Base-by-base conservation (phyloP, 129 eudicot genomes). In the Flaveria linearis region DNA sequence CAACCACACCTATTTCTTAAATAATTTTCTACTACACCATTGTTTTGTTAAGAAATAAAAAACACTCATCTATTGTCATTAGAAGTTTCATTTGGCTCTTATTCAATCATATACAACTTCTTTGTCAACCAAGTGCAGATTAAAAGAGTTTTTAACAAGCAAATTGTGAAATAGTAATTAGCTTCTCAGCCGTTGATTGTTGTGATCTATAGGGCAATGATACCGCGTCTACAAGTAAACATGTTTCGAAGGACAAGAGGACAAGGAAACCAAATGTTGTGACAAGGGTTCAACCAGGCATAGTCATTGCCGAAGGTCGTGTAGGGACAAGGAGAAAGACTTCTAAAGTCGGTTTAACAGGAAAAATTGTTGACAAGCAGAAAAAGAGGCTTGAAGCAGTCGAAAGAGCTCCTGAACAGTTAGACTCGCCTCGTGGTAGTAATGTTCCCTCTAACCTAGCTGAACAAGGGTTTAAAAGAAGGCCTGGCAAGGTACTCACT, bases 401-500 rank as follows among this genome's bases (percentile, higher is more conserved):
- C 81, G 68, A 74, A 50, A 82, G 79, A 83, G 92, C 85, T 66
- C 90, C 85, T 55, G 79, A 84, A 55, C 58, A 87, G 74, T 41
- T 87, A 53, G 90, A 89, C 12, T 82, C 87, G 14, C 80, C 83
- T 82, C 79, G 72, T 33, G 45, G 69, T 74, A 62, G 80, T 45
- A 50, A 7, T 62, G 82, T 45, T 39, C 89, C 93, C 43, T 74
- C 60, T 22, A 30, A 67, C 41, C 45, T 78, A 71, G 61, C 84
- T 13, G 73, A 88, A 9, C 90, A 90, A n/a, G 93, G 88, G 39
- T 75, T 67, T 23, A 84, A 90, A 80, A 58, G 39, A 58, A 60
- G 67, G 3, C 4, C 1, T 20, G 5, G 15, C 67, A 60, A 60
- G 67, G 41, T 60, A 60, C 41, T 60, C 9, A 39, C 26, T 0